Percentiles rank a stretch among this genome's conserved stretches.
Evolutionary conservation across 176 grass and related monocot species (phyloP).

Genomic region (Paspalum notatum): DNA sequence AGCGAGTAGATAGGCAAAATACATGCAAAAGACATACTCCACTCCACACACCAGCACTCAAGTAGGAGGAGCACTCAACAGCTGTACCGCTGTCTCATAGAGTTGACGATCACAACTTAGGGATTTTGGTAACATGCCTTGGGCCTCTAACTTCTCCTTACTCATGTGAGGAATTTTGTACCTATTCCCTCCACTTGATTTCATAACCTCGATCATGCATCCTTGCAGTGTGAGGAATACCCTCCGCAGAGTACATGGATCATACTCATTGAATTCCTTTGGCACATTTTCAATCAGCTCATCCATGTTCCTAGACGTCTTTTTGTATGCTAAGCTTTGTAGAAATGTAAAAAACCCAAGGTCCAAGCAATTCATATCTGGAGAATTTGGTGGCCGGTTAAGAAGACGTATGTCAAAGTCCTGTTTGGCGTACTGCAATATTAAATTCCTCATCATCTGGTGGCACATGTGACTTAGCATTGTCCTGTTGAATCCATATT

Average conservation of each 20-base stretch:
- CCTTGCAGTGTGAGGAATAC: background rate
- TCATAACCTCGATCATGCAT: background rate
- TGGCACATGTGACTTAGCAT: background rate
- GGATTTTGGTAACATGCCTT: background rate
- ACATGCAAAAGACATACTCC: too few species aligned
- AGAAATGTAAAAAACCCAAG: background rate
- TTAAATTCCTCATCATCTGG: background rate
- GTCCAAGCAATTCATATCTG: background rate
- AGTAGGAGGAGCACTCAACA: too few species aligned
- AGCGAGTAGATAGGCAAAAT: too few species aligned
- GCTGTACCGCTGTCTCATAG: too few species aligned
- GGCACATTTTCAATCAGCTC: background rate
- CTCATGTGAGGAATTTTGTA: background rate
- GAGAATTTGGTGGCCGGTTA: background rate
- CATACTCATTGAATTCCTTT: background rate
- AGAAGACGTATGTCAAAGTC: background rate
- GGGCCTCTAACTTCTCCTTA: background rate
- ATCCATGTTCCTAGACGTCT: background rate
- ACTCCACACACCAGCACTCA: too few species aligned
- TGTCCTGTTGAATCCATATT: background rate
- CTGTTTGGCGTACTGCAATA: background rate
- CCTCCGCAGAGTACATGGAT: background rate
- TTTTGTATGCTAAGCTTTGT: background rate
- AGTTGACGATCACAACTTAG: too few species aligned
- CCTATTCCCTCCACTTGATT: background rate